Percentiles rank a stretch among this genome's conserved stretches.
Conservation (phyloP, 2,329 filamentous ascomycete genomes). For the Aspergillus viridinutans region DNA sequence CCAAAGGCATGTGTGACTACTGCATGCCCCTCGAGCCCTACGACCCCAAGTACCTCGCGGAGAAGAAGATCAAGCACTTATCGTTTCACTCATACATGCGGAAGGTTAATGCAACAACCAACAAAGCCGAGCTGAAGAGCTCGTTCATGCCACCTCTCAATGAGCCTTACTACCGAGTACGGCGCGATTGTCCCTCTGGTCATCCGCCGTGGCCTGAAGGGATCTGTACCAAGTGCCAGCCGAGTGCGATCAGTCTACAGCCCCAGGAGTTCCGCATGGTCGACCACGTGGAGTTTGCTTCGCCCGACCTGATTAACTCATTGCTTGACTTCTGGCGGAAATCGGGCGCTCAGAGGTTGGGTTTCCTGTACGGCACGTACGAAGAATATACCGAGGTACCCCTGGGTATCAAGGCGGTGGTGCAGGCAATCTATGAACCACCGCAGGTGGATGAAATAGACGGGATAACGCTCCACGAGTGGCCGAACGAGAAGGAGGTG, state of each 20-base stretch:
- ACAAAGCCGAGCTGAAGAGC: slow-evolving; percentile 87
- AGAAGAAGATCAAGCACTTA: slow-evolving; percentile 98
- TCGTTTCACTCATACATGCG: slow-evolving; percentile 93
- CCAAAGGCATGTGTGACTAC: slow-evolving; percentile 98
- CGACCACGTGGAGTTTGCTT: slow-evolving; percentile 94
- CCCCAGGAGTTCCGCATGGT: slow-evolving; percentile 95
- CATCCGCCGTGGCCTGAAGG: slow-evolving; percentile 93
- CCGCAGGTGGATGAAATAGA: slow-evolving; percentile 87
- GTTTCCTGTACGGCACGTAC: slow-evolving; percentile 87
- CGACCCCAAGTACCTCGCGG: slow-evolving; percentile 77
- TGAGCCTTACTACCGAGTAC: slow-evolving; percentile 89
- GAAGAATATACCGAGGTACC: slow-evolving; percentile 89
- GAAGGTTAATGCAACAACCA: slow-evolving; percentile 93
- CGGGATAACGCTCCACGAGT: slow-evolving; percentile 77
- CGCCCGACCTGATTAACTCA: slow-evolving; percentile 77
- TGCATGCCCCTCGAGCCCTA: slow-evolving; percentile 97
- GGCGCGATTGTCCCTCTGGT: slow-evolving; percentile 82
- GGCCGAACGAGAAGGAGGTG: slow-evolving; percentile 78
- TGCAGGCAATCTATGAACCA: slow-evolving; percentile 95
- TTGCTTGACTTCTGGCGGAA: slow-evolving; percentile 89
- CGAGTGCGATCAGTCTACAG: slow-evolving; percentile 91
- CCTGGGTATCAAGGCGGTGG: slow-evolving; percentile 87
- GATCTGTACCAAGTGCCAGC: slow-evolving; percentile 97
- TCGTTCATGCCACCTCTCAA: slow-evolving; percentile 94
- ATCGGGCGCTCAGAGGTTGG: slow-evolving; percentile 77